Evolutionary conservation across 1,139 yeast genomes (phyloP).

Genomic region (Zygosaccharomyces sapae): DNA sequence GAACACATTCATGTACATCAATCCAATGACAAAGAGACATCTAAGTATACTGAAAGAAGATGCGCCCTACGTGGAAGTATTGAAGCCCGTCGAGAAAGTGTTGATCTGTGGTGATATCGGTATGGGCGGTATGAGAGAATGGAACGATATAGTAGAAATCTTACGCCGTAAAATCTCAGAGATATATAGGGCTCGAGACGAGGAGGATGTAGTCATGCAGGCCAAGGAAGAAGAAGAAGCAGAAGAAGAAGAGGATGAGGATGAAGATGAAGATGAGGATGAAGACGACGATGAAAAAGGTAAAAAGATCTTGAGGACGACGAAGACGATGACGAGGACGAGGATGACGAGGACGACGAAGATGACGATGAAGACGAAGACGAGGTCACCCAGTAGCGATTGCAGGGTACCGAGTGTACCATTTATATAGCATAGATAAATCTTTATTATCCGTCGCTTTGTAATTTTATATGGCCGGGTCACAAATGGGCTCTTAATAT

Average conservation of each 20-base stretch:
- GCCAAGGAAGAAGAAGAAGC: constrained; percentile 34
- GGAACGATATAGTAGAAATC: constrained; percentile 86
- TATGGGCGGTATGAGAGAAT: constrained; percentile 93
- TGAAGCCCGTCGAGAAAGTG: constrained; percentile 90
- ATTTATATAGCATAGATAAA: constrained; percentile 1
- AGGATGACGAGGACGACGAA: too few species aligned
- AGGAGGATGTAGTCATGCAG: constrained; percentile 27
- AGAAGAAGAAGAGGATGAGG: constrained; percentile 33
- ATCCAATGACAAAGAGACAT: constrained; percentile 82
- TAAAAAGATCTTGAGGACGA: constrained; percentile 27
- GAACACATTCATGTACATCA: constrained; percentile 87
- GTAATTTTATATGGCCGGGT: constrained; percentile 1
- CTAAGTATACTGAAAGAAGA: constrained; percentile 70
- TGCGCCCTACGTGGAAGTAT: constrained; percentile 86
- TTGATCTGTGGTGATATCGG: constrained; percentile 82
- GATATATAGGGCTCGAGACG: constrained; percentile 28
- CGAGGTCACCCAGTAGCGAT: constrained; percentile 1
- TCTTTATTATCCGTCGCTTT: constrained; percentile 1
- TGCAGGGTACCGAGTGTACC: constrained; percentile 3
- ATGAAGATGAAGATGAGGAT: constrained; percentile 35
- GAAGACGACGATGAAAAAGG: constrained; percentile 32
- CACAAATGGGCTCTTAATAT: not conserved
- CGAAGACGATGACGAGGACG: constrained; percentile 26
- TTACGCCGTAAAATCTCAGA: constrained; percentile 48
- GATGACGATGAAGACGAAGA: constrained; percentile 7